Evolutionary conservation across 1,284 basidiomycete genomes (phyloP).

Genomic region (Pterulicium gracile): DNA sequence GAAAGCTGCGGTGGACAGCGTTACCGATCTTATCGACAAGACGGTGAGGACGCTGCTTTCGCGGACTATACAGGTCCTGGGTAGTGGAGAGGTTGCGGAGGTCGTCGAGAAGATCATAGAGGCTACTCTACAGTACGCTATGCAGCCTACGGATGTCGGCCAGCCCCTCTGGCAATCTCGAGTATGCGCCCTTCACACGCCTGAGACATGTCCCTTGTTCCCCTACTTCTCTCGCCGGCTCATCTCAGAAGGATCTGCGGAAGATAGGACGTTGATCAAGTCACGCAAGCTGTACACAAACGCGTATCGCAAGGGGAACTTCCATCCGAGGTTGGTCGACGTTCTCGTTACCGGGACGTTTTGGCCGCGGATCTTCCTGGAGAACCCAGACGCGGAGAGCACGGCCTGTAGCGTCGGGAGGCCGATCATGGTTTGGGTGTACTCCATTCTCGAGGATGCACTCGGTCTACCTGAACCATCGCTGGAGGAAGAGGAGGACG

Average conservation of each 20-base stretch:
- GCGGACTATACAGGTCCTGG: conserved; percentile 34
- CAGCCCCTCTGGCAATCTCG: conserved; percentile 37
- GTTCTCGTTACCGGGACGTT: conserved; percentile 47
- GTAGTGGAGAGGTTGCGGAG: conserved; percentile 48
- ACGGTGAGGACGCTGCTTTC: conserved; percentile 49
- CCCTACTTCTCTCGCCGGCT: conserved; percentile 40
- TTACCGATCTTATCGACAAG: conserved; percentile 65
- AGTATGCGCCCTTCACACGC: conserved; percentile 47
- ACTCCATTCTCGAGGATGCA: conserved; percentile 57
- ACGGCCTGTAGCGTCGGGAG: conserved; percentile 49
- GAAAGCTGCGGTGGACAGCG: conserved; percentile 46
- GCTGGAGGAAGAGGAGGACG: conserved; percentile 16
- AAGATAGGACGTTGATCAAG: conserved; percentile 19
- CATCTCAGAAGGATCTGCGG: conserved; percentile 16
- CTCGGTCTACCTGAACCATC: conserved; percentile 39
- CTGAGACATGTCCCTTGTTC: conserved; percentile 41
- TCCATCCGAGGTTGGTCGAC: conserved; percentile 51
- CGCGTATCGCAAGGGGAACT: conserved; percentile 49
- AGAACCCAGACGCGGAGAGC: conserved; percentile 63
- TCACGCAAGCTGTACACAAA: conserved; percentile 39
- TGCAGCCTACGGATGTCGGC: conserved; percentile 30
- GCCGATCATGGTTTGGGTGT: conserved; percentile 54
- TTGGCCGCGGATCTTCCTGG: conserved; percentile 66
- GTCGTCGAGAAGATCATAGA: conserved; percentile 62
- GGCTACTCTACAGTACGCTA: conserved; percentile 66